Base-by-base conservation (phyloP, 1,139 yeast species). In the Eremothecium gossypii region DNA sequence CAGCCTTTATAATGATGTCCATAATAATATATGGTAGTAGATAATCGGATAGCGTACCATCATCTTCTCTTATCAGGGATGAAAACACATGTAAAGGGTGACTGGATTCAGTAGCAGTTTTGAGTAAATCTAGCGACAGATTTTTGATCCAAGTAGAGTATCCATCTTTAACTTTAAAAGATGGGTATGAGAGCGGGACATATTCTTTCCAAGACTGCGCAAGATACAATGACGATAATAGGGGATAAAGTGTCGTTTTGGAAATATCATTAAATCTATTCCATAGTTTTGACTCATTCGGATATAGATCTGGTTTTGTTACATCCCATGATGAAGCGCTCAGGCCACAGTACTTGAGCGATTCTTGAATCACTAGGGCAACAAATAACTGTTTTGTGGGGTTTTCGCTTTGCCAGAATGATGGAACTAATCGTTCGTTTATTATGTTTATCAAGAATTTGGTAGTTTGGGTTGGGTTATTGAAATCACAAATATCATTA, bases 341-440 rank as follows among this genome's bases (percentile, higher is more conserved):
- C 29, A 84, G 63, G 1, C 76, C 77, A 58, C 91, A 72, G 9
- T 79, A 74, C 47, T 77, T 77, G 41, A 91, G 63, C 39, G 83
- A 79, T 50, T 85, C 93, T 58, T 93, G 99, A 74, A 93, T 85
- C 0, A 93, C 85, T 61, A 76, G 83, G 0, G 96, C 96, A 30
- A 89, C 71, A 56, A 82, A 84, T 47, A 84, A 70, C 58, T 93
- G 98, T 41, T 79, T 77, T 23, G 77, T 76, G 0, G 98, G 96
- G 56, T 87, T 87, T 38, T 82, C 83, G 1, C 96, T 82, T 1
- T 96, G 87, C 77, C 94, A 81, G 59, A 87, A 89, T 2, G 86
- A 76, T 35, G 83, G 84, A 8, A 89, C 81, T 12, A 93, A 68
- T 48, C 77, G 71, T 41, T 74, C 73, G 49, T 84, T 83, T 38